Evolutionary conservation across 805 yeast species (phyloP).

Genomic region (Metschnikowia drakensbergensis): DNA sequence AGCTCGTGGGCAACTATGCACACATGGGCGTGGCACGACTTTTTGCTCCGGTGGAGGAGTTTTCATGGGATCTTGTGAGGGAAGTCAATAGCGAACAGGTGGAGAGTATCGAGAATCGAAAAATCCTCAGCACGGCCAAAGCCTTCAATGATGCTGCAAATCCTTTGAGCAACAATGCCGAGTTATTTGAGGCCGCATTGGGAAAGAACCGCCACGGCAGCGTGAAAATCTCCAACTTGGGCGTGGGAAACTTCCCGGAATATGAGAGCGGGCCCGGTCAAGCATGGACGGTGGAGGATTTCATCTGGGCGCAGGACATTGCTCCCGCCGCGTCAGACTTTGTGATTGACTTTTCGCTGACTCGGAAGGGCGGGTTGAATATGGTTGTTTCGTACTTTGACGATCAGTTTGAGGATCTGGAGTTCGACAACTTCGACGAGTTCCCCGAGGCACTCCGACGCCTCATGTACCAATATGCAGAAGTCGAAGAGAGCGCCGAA

Average conservation of each 20-base stretch:
- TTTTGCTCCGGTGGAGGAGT: constrained; percentile 28
- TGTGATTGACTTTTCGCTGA: constrained; percentile 29
- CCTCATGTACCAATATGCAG: constrained; percentile 7
- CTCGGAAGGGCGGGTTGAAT: constrained; percentile 32
- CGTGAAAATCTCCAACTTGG: constrained; percentile 36
- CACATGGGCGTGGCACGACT: constrained; percentile 30
- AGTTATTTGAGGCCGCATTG: constrained; percentile 22
- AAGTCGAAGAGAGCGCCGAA: background rate
- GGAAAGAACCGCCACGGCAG: constrained; percentile 30
- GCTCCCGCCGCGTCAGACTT: constrained; percentile 35
- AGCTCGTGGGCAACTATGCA: constrained; percentile 32
- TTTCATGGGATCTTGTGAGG: constrained; percentile 33
- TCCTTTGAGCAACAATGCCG: constrained; percentile 15
- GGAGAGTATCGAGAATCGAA: constrained; percentile 19
- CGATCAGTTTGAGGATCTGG: constrained; percentile 24
- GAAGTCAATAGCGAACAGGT: constrained; percentile 20
- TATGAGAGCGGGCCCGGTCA: constrained; percentile 6
- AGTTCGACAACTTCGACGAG: constrained; percentile 22
- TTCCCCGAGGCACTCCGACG: constrained; percentile 18
- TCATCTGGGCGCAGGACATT: constrained; percentile 36
- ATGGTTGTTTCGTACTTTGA: constrained; percentile 31
- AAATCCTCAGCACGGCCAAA: constrained; percentile 22
- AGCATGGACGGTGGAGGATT: constrained; percentile 27
- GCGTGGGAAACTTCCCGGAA: constrained; percentile 24
- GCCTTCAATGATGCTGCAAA: constrained; percentile 19